Conservation (phyloP, 345 rosid genomes). For the Melaleuca alternifolia region DNA sequence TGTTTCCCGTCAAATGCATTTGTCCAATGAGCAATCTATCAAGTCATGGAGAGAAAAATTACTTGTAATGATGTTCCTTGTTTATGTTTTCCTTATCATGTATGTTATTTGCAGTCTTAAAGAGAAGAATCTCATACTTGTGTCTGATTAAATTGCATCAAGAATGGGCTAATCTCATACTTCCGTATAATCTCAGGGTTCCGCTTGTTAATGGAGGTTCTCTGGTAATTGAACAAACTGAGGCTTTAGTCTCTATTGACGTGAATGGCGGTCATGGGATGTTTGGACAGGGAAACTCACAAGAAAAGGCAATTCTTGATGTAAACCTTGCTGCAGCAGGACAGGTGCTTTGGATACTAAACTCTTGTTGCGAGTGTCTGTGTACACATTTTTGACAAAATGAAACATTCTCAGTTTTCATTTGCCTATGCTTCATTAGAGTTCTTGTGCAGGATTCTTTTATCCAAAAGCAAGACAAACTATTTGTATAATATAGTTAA, state of each 20-base stretch:
- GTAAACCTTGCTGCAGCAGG: constrained; percentile 92
- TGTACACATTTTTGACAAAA: neutral
- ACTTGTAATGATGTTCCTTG: neutral
- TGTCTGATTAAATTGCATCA: neutral
- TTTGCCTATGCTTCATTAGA: neutral
- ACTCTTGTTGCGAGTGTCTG: neutral
- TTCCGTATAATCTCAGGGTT: constrained; percentile 37
- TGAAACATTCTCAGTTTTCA: neutral
- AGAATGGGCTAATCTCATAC: neutral
- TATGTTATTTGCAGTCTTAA: neutral
- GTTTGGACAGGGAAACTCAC: constrained; percentile 85
- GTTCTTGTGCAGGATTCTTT: neutral
- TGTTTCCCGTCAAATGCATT: neutral
- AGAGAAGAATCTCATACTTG: neutral
- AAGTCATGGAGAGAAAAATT: neutral
- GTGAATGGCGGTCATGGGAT: constrained; percentile 97
- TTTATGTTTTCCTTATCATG: neutral
- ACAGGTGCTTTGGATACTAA: constrained; percentile 43
- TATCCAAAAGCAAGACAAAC: neutral
- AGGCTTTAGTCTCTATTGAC: constrained; percentile 95
- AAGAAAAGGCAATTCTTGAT: constrained; percentile 83
- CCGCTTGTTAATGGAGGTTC: constrained; percentile 86
- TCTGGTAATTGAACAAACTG: constrained; percentile 94
- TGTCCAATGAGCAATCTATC: neutral
- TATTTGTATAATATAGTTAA: neutral